phyloP scores from a whole-genome alignment of 441 rosid genomes.

The Syzygium syzygioides region DNA sequence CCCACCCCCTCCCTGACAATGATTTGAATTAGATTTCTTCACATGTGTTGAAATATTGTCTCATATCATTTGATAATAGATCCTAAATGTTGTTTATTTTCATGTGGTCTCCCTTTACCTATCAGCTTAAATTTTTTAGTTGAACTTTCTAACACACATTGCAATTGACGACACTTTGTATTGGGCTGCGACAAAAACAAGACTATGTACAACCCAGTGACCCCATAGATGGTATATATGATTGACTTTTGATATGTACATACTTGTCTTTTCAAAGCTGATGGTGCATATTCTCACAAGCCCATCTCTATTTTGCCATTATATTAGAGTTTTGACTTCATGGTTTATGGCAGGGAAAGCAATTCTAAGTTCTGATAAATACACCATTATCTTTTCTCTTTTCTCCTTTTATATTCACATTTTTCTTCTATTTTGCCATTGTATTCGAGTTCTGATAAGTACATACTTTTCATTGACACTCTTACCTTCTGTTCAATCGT shows the following conservation, averaged over 20 bases:
- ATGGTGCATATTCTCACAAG: neutral
- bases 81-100: no score
- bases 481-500: neutral
- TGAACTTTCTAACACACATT: no score
- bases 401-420: neutral
- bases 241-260: neutral
- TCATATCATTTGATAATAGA: no score
- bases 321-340: neutral
- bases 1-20: neutral
- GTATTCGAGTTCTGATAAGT: neutral
- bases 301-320: neutral
- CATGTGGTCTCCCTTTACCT: no score
- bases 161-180: neutral
- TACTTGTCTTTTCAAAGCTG: neutral
- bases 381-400: neutral
- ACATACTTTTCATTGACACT: neutral
- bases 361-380: neutral
- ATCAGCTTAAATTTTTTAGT: no score
- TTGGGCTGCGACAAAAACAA: neutral
- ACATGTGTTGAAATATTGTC: no score
- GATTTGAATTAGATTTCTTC: neutral
- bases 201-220: neutral
- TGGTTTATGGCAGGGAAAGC: neutral
- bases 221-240: neutral
- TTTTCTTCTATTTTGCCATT: neutral